Base-by-base conservation (phyloP, 164 flowering plant genomes). In the Warburgia ugandensis region DNA sequence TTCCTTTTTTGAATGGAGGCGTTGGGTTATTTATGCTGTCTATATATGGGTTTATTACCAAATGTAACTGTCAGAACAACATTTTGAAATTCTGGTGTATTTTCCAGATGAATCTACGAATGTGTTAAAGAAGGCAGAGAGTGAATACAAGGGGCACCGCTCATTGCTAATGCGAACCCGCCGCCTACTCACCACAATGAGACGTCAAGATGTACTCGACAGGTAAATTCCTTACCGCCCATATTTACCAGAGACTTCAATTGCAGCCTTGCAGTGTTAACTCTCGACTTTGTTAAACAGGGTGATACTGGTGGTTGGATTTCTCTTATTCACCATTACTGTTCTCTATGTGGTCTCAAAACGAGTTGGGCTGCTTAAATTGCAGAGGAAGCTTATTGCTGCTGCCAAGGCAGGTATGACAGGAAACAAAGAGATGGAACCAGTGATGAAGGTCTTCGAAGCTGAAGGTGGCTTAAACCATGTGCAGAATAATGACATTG, bases 61-160 rank as follows among this genome's bases (percentile, higher is more conserved):
- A n/a, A n/a, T n/a, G n/a, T n/a, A n/a, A n/a, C n/a, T n/a, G n/a
- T n/a, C n/a, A n/a, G n/a, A n/a, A 44, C 2, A 3, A 25, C 29
- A 11, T 22, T 26, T 1, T 10, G 17, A 45, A 25, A 54, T 4
- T 22, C n/a, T 47, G 25, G 11, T 31, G 31, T 29, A 10, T 48
- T 37, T 22, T 60, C 48, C 62, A 91, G 96, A 86, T 61, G 94
- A 83, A 38, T 91, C 96, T 17, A 83, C 96, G 0, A 76, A 76
- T 46, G 87, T 84, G 23, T 44, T 91, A 51, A 66, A 32, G 49
- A 91, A 87, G 72, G 92, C 97, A 43, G 97, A 91, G 62, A 77
- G 73, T 60, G 97, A 91, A 59, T 91, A 82, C 69, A 84, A 83
- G 73, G 97, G 96, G 22, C 96, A 91, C 29, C 76, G 89, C 31